These are phyloP conservation scores for Rhododendron mucronatum DNA, from an alignment of 148 eudicot species.

Conservation along the genomic window DNA sequence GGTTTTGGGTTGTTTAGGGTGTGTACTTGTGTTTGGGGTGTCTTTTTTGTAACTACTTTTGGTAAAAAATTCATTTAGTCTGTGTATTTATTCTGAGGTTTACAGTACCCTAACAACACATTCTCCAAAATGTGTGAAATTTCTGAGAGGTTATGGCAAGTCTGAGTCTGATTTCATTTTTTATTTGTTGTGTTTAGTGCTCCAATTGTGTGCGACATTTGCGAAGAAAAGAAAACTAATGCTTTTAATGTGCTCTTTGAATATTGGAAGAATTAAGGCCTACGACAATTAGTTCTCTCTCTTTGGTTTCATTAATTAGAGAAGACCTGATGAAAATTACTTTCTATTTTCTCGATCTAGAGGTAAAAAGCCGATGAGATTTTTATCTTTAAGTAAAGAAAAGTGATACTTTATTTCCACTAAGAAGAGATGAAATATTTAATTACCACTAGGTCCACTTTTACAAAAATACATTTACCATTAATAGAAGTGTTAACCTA, in stretches of 20 bases:
- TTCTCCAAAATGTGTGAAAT: background rate
- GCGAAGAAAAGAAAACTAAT: background rate
- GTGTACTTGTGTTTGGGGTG: background rate
- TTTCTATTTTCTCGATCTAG: no score
- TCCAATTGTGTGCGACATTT: background rate
- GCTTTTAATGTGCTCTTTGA: background rate
- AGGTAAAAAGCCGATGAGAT: no score
- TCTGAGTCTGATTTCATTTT: background rate
- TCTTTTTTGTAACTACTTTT: background rate
- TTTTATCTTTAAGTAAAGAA: no score
- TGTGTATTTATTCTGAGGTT: background rate
- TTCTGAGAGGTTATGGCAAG: background rate
- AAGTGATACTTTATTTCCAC: no score
- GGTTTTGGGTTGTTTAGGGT: background rate
- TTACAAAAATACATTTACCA: no score
- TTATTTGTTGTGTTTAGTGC: background rate
- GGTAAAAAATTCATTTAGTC: background rate
- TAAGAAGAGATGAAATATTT: no score
- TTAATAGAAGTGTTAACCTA: no score
- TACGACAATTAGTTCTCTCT: background rate
- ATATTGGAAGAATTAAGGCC: background rate
- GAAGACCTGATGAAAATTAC: no score
- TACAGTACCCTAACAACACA: background rate
- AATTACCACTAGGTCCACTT: no score
- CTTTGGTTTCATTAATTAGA: no score